Percentiles rank a stretch among this genome's conserved stretches.
phyloP scores from a whole-genome alignment of 148 eudicot species.

The Pouteria glomerata region DNA sequence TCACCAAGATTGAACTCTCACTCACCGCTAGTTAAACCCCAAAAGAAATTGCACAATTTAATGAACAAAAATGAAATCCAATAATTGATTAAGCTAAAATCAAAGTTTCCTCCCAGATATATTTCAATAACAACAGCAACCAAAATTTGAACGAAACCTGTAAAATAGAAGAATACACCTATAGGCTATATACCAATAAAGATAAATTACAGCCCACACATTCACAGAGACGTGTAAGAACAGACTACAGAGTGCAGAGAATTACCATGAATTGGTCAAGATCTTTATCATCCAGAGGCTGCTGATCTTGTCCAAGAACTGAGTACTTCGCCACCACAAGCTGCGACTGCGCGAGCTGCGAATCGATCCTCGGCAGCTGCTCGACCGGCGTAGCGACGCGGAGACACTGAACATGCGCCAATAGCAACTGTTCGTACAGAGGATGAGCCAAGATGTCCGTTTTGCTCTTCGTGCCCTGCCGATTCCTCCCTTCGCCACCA shows the following conservation, averaged over 20 bases:
- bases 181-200: too few species aligned
- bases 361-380: conserved; percentile 84
- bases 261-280: conserved; percentile 90
- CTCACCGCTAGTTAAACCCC: too few species aligned
- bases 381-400: conserved; percentile 85
- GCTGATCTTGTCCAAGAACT: conserved; percentile 35
- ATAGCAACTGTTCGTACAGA: conserved; percentile 69
- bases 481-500: conserved; percentile 23
- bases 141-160: background rate
- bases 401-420: conserved; percentile 77
- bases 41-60: too few species aligned
- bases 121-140: background rate
- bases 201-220: too few species aligned
- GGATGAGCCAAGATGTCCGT: conserved; percentile 74
- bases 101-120: too few species aligned
- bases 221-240: too few species aligned
- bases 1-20: background rate
- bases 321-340: conserved; percentile 72
- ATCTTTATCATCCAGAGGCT: conserved; percentile 56
- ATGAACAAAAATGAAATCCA: too few species aligned
- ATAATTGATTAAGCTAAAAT: too few species aligned
- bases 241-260: background rate
- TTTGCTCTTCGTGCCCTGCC: conserved; percentile 51
- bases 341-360: conserved; percentile 75
- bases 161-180: background rate